Base-by-base conservation (phyloP, 2,329 filamentous ascomycete species). In the Penicillium sumatraense region DNA sequence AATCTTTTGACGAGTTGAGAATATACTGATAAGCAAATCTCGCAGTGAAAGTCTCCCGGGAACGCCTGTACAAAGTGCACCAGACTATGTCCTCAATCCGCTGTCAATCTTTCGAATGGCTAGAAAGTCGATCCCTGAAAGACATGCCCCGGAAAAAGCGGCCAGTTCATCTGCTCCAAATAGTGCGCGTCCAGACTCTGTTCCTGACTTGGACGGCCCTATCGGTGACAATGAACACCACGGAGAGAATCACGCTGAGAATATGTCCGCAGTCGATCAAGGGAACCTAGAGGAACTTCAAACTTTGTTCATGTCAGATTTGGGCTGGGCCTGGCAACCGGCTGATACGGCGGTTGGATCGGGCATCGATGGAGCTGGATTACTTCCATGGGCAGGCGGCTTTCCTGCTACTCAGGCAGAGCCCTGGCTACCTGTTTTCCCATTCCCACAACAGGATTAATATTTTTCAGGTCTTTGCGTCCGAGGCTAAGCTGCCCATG, bases 31-130 rank as follows among this genome's bases (percentile, higher is more conserved):
- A n/a, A n/a, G n/a, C n/a, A n/a, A n/a, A n/a, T 1, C 16, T 4
- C 27, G 6, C 9, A 63, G 60, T 46, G 46, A 57, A 45, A 59
- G 49, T 38, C 23, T 53, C 7, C 54, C 56, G 3, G 58, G 50
- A 1, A 58, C 58, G 1, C 62, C 62, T 1, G 35, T 56, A 4
- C 62, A 64, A 53, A 64, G 59, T 26, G 59, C 60, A 3, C 65
- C 65, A 3, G 65, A 66, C 23, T 66, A 68, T 20, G 65, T 68
- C 11, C 58, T 68, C 2, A 66, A 68, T 26, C 65, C 65, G 1
- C 27, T 68, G 11, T 66, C 65, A 6, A 68, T 68, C 14, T 68
- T 62, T 29, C 59, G 64, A 21, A 61, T 68, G 58, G 64, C 65
- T 1, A 58, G 65, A 13, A 67, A 64, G 47, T 59, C 61, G 9